Evolutionary conservation across 176 grass and related monocot species (phyloP).

Genomic region (Carex kokanica): DNA sequence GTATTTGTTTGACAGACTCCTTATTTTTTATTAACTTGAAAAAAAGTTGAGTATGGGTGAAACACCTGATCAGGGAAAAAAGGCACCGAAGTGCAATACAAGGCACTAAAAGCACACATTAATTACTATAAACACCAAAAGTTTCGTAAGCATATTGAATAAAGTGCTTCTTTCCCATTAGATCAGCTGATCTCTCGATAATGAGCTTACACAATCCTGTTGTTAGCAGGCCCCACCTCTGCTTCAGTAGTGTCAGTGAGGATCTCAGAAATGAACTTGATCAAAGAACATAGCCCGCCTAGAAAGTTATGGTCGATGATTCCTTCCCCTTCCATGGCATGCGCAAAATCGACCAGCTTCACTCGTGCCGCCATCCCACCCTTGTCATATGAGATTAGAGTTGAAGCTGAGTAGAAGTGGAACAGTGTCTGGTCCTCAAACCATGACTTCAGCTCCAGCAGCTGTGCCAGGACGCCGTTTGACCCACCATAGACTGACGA

Average conservation of each 20-base stretch:
- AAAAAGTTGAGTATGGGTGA: background rate
- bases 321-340: slow-evolving; percentile 61
- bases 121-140: background rate
- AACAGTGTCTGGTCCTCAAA: slow-evolving; percentile 84
- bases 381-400: slow-evolving; percentile 60
- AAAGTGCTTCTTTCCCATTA: background rate
- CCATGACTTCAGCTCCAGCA: slow-evolving; percentile 79
- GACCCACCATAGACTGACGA: slow-evolving; percentile 57
- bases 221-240: background rate
- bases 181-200: background rate
- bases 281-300: slow-evolving; percentile 70
- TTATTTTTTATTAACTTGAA: background rate
- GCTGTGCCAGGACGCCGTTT: slow-evolving; percentile 55
- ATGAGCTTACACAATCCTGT: background rate
- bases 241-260: slow-evolving; percentile 27
- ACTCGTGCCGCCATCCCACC: slow-evolving; percentile 28
- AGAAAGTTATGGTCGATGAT: slow-evolving; percentile 93
- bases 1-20: background rate
- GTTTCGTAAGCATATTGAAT: background rate
- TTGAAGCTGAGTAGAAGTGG: slow-evolving; percentile 84
- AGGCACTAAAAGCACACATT: background rate
- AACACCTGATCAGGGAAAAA: background rate
- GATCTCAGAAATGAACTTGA: slow-evolving; percentile 66
- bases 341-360: slow-evolving; percentile 84
- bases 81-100: background rate